A percentile compares a stretch with the other conserved stretches of the same genome.
Evolutionary conservation across 306 rosid genomes (phyloP).

Genomic region (Abrus pulchellus): DNA sequence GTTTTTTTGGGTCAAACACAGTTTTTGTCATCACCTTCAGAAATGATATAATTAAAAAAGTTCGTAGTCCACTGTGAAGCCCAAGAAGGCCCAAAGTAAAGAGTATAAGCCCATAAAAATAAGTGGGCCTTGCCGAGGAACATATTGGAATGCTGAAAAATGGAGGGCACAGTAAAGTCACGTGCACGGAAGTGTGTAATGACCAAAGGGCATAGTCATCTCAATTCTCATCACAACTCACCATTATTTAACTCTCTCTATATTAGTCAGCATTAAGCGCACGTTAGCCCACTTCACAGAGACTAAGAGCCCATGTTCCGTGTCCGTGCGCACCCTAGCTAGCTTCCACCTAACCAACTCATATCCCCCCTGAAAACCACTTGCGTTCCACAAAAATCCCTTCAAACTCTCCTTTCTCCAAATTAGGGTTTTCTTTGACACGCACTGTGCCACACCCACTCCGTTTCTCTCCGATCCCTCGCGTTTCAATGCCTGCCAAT

Average conservation of each 20-base stretch:
- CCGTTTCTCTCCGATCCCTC: slow-evolving; percentile 38
- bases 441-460: slow-evolving; percentile 3
- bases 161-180: slow-evolving; percentile 1
- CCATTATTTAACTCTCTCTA: background rate
- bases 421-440: slow-evolving; percentile 52
- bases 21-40: no score
- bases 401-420: slow-evolving; percentile 29
- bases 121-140: background rate
- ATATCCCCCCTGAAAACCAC: slow-evolving; percentile 64
- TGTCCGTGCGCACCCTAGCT: slow-evolving; percentile 54
- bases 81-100: background rate
- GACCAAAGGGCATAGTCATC: background rate
- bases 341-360: slow-evolving; percentile 54
- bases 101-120: background rate
- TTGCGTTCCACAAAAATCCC: slow-evolving; percentile 66
- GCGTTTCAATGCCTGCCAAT: slow-evolving; percentile 76
- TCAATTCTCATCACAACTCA: background rate
- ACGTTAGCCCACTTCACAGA: slow-evolving; percentile 54
- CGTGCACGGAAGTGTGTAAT: slow-evolving; percentile 34
- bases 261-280: slow-evolving; percentile 39
- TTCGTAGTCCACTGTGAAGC: background rate
- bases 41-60: background rate
- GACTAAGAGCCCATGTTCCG: slow-evolving; percentile 38
- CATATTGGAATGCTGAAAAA: background rate
- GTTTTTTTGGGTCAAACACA: no score